Evolutionary conservation across 495 filamentous ascomycete genomes (phyloP), one percentile per base, ranked within the genome.

Genomic region (Xylaria flabelliformis): DNA sequence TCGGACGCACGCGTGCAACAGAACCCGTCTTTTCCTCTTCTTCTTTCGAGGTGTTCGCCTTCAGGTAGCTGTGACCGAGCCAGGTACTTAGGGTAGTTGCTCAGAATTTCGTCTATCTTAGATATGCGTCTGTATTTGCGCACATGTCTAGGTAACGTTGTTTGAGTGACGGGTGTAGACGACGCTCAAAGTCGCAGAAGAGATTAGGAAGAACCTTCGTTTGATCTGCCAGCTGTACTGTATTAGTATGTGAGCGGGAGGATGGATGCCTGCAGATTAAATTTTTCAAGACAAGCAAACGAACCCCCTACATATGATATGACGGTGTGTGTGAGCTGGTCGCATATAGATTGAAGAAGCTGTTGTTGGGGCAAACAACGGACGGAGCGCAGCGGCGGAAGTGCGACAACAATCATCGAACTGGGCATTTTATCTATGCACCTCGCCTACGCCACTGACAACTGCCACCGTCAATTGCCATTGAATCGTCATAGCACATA

Each of bases 101-200:
- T 32, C 3, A 39, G 12, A 19, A 51, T 29, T n/a, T 10, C 5
- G 10, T 13, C 36, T 63, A 24, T 19, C 34, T 36, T 5, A 21
- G 32, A 19, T 56, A 9, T 36, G 12, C 15, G 21, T 44, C 19
- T 21, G 19, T 41, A 13, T n/a, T 15, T 17, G 63, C 21, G 19
- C 17, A 4, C 5, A 34, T 64, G 21, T 53, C n/a, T n/a, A n/a
- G n/a, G 26, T 19, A 3, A 34, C n/a, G 17, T 56, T 58, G 50
- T 56, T 68, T 68, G 65, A 42, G 51, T 46, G 46, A 9, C 36
- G 5, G 10, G 65, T 63, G 68, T 56, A 64, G 59, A 64, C 68
- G 59, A 32, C 9, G 41, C 46, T 4, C 19, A 24, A 59, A 32
- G 29, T 46, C 17, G 24, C 59, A 64, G 58, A 17, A 15, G 46